Conservation (phyloP, 2,329 filamentous ascomycete species). For the Hymenotorrendiella dingleyae region DNA sequence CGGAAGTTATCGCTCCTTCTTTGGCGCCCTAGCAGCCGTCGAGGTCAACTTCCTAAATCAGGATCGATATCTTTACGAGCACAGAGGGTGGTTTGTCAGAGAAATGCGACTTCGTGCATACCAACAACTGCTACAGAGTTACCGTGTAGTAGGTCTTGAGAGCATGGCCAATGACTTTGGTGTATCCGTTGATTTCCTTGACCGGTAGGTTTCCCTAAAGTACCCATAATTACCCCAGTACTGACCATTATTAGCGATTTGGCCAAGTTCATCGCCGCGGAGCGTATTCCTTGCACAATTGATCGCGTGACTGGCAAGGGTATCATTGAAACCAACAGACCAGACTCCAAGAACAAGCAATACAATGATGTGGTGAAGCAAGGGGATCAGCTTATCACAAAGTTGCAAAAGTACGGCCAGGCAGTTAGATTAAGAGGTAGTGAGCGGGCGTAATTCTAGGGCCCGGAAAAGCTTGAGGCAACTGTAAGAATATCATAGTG, state of each 20-base stretch:
- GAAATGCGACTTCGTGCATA: slow-evolving; percentile 97
- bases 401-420: slow-evolving; percentile 98
- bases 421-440: slow-evolving; percentile 90
- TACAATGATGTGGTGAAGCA: slow-evolving; percentile 98
- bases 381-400: slow-evolving; percentile 95
- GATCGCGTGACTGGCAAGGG: slow-evolving; percentile 94
- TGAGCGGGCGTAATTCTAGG: slow-evolving; percentile 79
- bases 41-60: slow-evolving; percentile 92
- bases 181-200: slow-evolving; percentile 91
- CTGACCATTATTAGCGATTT: slow-evolving; percentile 60
- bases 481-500: too few species aligned
- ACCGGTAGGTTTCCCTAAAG: slow-evolving; percentile 71
- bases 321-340: slow-evolving; percentile 95
- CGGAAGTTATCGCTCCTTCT: slow-evolving; percentile 92
- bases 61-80: slow-evolving; percentile 92
- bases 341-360: slow-evolving; percentile 99
- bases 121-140: slow-evolving; percentile 94
- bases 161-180: slow-evolving; percentile 98
- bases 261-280: slow-evolving; percentile 92
- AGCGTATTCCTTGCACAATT: slow-evolving; percentile 93
- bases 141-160: slow-evolving; percentile 91
- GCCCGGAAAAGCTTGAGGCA: too few species aligned
- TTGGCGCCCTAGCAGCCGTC: slow-evolving; percentile 79
- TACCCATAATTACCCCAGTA: too few species aligned
- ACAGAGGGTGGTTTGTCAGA: slow-evolving; percentile 93